Conservation (phyloP, 768 basidiomycete species). For the Rhodosporidiobolus sp. region DNA sequence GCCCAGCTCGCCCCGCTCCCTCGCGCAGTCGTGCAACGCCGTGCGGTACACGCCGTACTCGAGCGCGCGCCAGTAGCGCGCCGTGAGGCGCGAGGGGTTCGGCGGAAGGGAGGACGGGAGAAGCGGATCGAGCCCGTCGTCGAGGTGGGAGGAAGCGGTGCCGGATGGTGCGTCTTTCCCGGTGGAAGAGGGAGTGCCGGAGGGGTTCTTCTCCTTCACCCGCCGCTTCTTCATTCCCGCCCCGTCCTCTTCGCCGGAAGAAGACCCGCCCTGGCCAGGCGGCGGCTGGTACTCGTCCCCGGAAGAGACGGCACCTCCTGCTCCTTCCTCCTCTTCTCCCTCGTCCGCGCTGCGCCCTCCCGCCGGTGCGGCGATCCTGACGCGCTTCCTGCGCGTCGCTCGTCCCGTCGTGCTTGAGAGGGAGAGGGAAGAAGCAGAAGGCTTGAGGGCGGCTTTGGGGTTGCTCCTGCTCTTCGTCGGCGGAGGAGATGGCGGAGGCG, state of each 20-base stretch:
- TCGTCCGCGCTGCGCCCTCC: too few species aligned
- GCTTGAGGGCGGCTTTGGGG: too few species aligned
- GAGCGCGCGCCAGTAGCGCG: constrained; percentile 16
- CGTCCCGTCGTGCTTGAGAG: too few species aligned
- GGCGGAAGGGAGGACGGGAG: background rate
- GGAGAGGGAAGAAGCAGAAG: too few species aligned
- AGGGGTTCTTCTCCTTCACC: too few species aligned
- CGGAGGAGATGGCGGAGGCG: background rate
- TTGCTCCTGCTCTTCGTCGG: background rate
- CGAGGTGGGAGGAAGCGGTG: background rate
- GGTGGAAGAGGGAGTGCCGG: background rate
- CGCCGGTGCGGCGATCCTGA: too few species aligned
- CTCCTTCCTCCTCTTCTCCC: too few species aligned
- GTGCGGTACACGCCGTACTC: constrained; percentile 19
- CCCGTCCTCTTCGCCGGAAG: too few species aligned
- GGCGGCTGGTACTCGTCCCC: too few species aligned
- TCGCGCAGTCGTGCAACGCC: constrained; percentile 15
- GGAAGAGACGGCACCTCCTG: too few species aligned
- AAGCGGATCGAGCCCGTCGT: constrained; percentile 10
- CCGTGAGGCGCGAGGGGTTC: background rate
- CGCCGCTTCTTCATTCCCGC: background rate
- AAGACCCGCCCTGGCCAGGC: too few species aligned
- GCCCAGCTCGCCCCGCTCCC: background rate
- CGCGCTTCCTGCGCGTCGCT: too few species aligned
- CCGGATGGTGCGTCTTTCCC: background rate